A percentile compares a stretch with the other conserved stretches of the same genome.
Evolutionary conservation across 805 yeast genomes (phyloP).

Genomic region (Candida coleopterorum): DNA sequence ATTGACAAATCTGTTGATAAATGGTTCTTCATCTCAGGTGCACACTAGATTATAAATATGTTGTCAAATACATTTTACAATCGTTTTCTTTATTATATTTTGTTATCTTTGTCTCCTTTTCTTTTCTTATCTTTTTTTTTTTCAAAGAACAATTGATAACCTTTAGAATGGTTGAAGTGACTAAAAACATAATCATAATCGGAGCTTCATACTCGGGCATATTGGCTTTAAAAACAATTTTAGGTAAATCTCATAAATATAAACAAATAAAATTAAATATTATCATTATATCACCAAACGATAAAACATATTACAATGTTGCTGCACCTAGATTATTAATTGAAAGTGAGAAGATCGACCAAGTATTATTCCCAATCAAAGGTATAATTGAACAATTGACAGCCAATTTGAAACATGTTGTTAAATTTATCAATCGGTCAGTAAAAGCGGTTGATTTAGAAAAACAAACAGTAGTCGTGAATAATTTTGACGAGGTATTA

Average conservation of each 20-base stretch:
- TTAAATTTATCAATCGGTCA: conserved; percentile 19
- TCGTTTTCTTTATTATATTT: background rate
- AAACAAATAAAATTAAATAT: conserved; percentile 12
- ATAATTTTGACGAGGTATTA: conserved; percentile 9
- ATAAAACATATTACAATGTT: conserved; percentile 20
- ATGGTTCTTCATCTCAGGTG: conserved; percentile 97
- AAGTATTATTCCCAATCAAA: conserved; percentile 16
- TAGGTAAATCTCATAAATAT: conserved; percentile 7
- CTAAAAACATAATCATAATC: conserved; percentile 21
- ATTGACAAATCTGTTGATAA: conserved; percentile 95
- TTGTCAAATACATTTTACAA: background rate
- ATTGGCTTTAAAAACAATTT: conserved; percentile 20
- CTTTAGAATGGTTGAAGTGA: background rate
- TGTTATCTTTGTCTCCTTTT: too few relatives aligned
- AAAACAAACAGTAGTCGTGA: conserved; percentile 11
- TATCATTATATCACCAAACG: conserved; percentile 23
- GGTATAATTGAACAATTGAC: conserved; percentile 15
- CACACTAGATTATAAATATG: conserved; percentile 30
- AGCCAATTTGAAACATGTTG: conserved; percentile 11
- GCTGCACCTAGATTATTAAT: conserved; percentile 30
- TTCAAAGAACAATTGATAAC: too few relatives aligned
- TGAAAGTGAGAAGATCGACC: conserved; percentile 17
- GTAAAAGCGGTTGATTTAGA: conserved; percentile 25
- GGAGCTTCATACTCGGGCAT: conserved; percentile 36
- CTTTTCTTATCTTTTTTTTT: too few relatives aligned